phyloP scores from a whole-genome alignment of 306 rosid species.

The Vigna radiata region DNA sequence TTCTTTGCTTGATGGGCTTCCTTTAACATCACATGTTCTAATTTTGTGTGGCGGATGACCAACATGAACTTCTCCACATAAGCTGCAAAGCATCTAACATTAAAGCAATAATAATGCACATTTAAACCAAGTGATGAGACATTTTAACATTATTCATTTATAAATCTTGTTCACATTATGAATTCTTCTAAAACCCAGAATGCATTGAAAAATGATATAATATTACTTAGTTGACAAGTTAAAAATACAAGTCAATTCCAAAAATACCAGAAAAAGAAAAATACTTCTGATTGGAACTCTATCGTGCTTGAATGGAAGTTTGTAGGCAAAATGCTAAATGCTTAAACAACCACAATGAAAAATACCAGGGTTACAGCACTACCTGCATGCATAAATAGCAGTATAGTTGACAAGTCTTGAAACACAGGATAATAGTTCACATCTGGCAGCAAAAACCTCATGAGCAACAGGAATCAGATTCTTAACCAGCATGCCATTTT shows the following conservation, averaged over 20 bases:
- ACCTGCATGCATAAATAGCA: slow-evolving; percentile 66
- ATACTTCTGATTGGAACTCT: not conserved
- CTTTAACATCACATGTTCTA: slow-evolving; percentile 69
- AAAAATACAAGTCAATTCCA: slow-evolving; percentile 5
- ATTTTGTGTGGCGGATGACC: slow-evolving; percentile 77
- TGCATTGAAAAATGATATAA: slow-evolving; percentile 17
- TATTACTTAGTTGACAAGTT: slow-evolving; percentile 12
- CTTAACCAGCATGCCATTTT: slow-evolving; percentile 68
- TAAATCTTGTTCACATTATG: slow-evolving; percentile 6
- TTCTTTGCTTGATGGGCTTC: slow-evolving; percentile 68
- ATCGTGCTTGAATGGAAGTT: slow-evolving; percentile 3
- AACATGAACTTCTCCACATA: slow-evolving; percentile 73
- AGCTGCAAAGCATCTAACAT: slow-evolving; percentile 47
- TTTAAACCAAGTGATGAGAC: not conserved
- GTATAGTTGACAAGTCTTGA: slow-evolving; percentile 54
- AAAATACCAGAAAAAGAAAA: slow-evolving; percentile 14
- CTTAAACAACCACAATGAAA: slow-evolving; percentile 32
- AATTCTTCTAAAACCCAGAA: slow-evolving; percentile 25
- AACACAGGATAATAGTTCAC: slow-evolving; percentile 55
- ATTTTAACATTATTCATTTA: slow-evolving; percentile 22
- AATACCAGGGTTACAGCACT: not conserved
- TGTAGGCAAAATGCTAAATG: slow-evolving; percentile 5
- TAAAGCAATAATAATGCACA: slow-evolving; percentile 17
- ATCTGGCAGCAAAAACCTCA: slow-evolving; percentile 63
- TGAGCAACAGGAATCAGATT: slow-evolving; percentile 64